Evolutionary conservation across 106 monocot species (phyloP).

Genomic region (Apostasia shenzhenica): DNA sequence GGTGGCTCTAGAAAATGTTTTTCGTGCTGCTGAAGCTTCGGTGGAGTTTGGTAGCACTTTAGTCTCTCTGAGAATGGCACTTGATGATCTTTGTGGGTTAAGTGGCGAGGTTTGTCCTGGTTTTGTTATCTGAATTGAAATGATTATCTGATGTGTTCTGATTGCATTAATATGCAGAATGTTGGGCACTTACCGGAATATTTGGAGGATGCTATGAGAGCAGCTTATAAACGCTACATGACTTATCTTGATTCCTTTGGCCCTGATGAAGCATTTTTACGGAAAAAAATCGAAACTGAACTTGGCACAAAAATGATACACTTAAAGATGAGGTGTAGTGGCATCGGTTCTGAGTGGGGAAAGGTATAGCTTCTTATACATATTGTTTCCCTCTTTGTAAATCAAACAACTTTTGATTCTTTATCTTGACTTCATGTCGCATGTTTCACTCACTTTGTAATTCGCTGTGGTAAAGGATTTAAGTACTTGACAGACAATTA

Average conservation of each 20-base stretch:
- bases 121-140: not conserved
- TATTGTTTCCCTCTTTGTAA: not conserved
- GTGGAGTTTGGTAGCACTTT: conserved; percentile 73
- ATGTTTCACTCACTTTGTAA: too few relatives aligned
- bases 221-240: conserved; percentile 78
- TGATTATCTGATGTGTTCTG: not conserved
- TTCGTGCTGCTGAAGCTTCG: conserved; percentile 76
- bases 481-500: too few relatives aligned
- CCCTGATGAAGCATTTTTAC: conserved; percentile 62
- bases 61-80: conserved; percentile 87
- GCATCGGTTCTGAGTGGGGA: conserved; percentile 95
- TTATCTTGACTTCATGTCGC: too few relatives aligned
- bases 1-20: conserved; percentile 60
- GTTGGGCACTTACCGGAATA: conserved; percentile 57
- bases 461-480: too few relatives aligned
- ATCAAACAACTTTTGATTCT: too few relatives aligned
- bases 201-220: conserved; percentile 62
- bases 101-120: conserved; percentile 66
- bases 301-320: conserved; percentile 94
- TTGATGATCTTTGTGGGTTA: conserved; percentile 82
- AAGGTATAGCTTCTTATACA: conserved; percentile 40
- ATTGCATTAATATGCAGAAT: conserved; percentile 40
- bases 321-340: conserved; percentile 92
- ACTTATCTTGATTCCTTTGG: conserved; percentile 86
- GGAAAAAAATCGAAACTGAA: conserved; percentile 90